phyloP scores from a whole-genome alignment of 169 alveolate genomes.

The Plasmodium fragile region DNA sequence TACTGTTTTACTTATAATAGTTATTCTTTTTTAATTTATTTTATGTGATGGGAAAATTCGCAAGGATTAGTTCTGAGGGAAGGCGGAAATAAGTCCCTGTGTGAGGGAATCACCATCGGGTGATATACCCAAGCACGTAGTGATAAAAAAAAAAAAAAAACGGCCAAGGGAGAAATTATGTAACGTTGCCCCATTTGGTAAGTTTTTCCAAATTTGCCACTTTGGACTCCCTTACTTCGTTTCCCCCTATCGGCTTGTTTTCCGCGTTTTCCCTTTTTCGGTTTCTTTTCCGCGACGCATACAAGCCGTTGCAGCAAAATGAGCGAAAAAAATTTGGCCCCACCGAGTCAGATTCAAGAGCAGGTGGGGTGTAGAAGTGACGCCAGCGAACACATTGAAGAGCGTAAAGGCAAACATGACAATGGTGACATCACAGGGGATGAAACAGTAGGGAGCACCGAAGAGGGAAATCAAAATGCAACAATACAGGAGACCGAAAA shows the following conservation, averaged over 20 bases:
- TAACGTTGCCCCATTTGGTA: background rate
- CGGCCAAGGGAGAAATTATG: background rate
- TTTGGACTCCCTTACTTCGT: background rate
- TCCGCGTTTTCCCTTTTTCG: background rate
- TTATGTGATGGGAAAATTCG: background rate
- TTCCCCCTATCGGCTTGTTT: background rate
- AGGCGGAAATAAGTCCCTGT: background rate
- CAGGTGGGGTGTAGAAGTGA: background rate
- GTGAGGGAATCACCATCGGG: background rate
- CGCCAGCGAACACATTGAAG: background rate
- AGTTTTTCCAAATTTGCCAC: background rate
- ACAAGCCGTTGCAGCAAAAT: background rate
- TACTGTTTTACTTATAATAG: background rate
- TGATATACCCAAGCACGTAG: background rate
- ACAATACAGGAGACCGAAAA: background rate
- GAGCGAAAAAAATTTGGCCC: background rate
- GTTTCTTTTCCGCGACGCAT: background rate
- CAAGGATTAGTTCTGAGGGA: background rate
- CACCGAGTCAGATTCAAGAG: background rate
- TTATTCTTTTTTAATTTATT: too few relatives aligned
- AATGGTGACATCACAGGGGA: background rate
- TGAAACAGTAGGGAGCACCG: background rate
- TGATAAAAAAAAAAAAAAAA: background rate
- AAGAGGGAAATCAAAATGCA: background rate
- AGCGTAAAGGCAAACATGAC: background rate